Base-by-base conservation (phyloP, 2,329 filamentous ascomycete species). In the Sporothrix inflata region DNA sequence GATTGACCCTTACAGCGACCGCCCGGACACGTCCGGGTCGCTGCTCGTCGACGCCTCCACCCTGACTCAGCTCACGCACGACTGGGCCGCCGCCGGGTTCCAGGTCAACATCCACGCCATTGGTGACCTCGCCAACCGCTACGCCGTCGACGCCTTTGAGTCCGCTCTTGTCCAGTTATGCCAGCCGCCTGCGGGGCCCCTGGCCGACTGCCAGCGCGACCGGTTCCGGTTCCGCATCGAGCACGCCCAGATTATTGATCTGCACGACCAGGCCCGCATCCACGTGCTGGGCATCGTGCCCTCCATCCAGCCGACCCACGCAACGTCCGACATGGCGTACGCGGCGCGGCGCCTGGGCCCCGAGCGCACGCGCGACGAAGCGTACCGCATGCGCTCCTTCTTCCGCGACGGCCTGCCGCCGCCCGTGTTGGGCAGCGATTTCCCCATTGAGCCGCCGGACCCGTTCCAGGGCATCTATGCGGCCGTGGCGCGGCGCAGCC, bases 81-180 rank as follows among this genome's bases (percentile, higher is more conserved):
- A 85, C 38, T 93, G 90, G 90, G 86, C 89, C 19, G 80, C 80
- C 1, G 84, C 83, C 47, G 89, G 88, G 14, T 92, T 85, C 76
- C 90, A 92, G 77, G 89, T 92, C 71, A 91, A 91, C 77, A 90
- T 92, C 73, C 91, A 92, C 78, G 90, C 90, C 65, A 92, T 92
- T 72, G 91, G 91, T 9, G 91, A 93, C 78, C 83, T 88, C 4
- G 91, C 91, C 19, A 92, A 91, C 77, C 85, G 90, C 34, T 83
- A 88, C 42, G 89, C 89, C 71, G 81, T 92, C 60, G 86, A 91
- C 75, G 89, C 90, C 9, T 85, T 92, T 69, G 84, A 88, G 63
- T 82, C 83, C 7, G 87, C 88, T 11, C 83, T 92, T 4, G 79
- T 81, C n/a, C 77, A 83, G 24, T 77, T 87, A 21, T 92, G 90